Conservation (phyloP, 441 rosid species). For the Euphorbia schlechtendalii region DNA sequence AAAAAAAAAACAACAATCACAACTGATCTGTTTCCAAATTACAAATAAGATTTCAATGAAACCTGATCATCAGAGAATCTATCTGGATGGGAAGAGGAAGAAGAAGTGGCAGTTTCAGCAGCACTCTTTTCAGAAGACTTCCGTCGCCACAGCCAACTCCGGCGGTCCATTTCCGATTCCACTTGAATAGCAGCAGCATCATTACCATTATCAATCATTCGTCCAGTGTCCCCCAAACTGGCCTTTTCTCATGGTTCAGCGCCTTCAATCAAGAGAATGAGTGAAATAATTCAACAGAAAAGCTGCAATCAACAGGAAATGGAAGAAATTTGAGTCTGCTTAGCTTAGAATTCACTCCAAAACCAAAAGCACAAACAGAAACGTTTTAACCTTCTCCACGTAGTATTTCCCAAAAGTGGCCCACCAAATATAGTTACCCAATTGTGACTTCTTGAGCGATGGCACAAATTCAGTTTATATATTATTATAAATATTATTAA, state of each 20-base stretch:
- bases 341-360: slow-evolving; percentile 21
- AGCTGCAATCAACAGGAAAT: not conserved
- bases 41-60: not conserved
- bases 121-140: slow-evolving; percentile 62
- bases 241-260: not conserved
- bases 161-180: slow-evolving; percentile 57
- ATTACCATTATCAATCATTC: not conserved
- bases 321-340: not conserved
- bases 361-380: slow-evolving; percentile 10
- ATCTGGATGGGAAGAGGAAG: slow-evolving; percentile 70
- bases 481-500: no score
- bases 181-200: slow-evolving; percentile 12
- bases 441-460: not conserved
- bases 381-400: not conserved
- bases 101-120: slow-evolving; percentile 67
- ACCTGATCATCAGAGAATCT: slow-evolving; percentile 87
- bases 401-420: not conserved
- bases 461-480: not conserved
- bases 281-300: not conserved
- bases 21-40: not conserved
- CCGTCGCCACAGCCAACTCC: slow-evolving; percentile 85
- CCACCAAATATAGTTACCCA: not conserved
- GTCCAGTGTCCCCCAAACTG: not conserved
- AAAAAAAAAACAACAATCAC: slow-evolving; percentile 22
- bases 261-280: not conserved